Evolutionary conservation across 306 rosid genomes (phyloP), one percentile per base, ranked within the genome.

Genomic region (Hippophae gyantsensis): DNA sequence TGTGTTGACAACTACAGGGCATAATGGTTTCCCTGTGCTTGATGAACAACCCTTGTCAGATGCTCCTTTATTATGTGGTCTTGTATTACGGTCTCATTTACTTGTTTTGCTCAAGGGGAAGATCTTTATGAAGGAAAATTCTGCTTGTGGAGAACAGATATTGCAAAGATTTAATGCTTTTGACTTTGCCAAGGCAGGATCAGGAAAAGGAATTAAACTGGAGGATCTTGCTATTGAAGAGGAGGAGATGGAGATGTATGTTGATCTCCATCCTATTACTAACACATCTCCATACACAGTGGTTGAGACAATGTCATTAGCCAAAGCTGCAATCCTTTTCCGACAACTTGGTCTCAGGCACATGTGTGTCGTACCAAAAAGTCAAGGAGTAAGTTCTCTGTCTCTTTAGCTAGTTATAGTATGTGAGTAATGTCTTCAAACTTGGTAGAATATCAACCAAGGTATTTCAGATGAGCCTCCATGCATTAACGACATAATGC

Each of bases 11-110:
- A 38, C 65, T 32, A 85, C 86, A 0, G 23, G 68, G 43, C 97
- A 92, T 64, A 87, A 92, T 9, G 98, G 95, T 5, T 92, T 92
- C 63, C 98, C 98, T 5, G 98, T 92, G 64, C 81, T 92, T 26
- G 96, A 92, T 57, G 96, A 82, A 69, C 96, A 92, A 0, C 98
- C 98, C 54, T 74, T 83, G 58, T 66, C 89, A 0, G 85, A 81
- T 2, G 58, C 84, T 60, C 79, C 89, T 3, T 96, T 87, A 56
- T 75, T 92, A 60, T 87, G 86, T 43, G 98, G 98, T 11, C 75
- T 92, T 47, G 96, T 80, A 32, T 71, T 92, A 54, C 81, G 96
- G 82, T 92, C 95, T 67, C 92, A 92, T 71, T 70, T 92, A 57
- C 86, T 92, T 48, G 90, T 84, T 67, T 73, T 92, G 64, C 87